A percentile compares a stretch with the other conserved stretches of the same genome.
Conservation (phyloP, 1,284 basidiomycete species). For the Ganoderma leucocontextum region DNA sequence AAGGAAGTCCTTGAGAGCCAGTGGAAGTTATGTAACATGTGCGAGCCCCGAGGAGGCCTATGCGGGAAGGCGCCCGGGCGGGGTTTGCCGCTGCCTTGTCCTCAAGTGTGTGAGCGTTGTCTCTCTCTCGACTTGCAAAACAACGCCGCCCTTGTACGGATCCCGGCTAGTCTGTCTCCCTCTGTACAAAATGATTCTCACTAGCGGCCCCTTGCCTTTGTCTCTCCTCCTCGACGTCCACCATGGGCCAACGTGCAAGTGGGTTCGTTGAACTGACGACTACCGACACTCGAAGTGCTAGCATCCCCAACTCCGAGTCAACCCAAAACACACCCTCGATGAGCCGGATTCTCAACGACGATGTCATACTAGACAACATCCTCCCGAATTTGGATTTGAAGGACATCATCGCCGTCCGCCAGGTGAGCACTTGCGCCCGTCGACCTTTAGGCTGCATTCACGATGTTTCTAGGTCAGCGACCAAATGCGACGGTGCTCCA, state of each 20-base stretch:
- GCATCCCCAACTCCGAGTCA: not conserved
- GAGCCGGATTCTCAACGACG: constrained; percentile 18
- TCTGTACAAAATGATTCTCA: not conserved
- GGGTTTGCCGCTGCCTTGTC: no score
- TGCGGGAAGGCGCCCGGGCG: no score
- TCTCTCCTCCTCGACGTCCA: not conserved
- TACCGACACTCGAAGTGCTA: not conserved
- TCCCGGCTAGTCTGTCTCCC: not conserved
- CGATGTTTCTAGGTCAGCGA: constrained; percentile 8
- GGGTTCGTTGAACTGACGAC: not conserved
- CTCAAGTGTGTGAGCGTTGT: no score
- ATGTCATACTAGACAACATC: constrained; percentile 30
- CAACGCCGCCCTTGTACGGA: constrained; percentile 1
- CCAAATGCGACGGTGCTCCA: constrained; percentile 41
- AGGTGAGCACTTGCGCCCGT: constrained; percentile 16
- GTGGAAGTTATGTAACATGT: no score
- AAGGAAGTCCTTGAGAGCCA: no score
- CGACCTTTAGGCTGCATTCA: not conserved
- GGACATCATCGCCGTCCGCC: constrained; percentile 27
- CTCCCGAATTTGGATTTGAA: constrained; percentile 22
- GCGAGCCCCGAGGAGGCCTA: no score
- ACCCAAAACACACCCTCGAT: not conserved
- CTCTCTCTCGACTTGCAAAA: no score
- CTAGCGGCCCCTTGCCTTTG: not conserved
- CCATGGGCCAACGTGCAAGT: not conserved